phyloP scores from a whole-genome alignment of 73 alveolate species.

The Symbiodinium pilosum region DNA sequence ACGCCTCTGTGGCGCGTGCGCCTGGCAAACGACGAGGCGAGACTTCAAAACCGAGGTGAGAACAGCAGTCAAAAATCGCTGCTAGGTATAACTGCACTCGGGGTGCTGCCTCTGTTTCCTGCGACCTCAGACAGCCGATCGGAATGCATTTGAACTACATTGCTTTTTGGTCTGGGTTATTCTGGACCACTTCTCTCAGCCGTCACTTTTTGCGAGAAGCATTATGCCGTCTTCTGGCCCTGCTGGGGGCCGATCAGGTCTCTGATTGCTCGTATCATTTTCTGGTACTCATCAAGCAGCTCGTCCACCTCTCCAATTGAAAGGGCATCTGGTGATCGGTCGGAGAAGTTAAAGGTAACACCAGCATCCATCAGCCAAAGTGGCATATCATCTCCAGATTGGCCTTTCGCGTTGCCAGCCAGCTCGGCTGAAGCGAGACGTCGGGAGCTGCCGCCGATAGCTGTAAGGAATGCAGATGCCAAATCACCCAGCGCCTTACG shows the following conservation, averaged over 20 bases:
- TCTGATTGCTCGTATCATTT: not conserved
- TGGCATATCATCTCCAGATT: not conserved
- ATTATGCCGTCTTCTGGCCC: not conserved
- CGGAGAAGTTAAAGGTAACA: slow-evolving; percentile 37
- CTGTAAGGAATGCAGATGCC: slow-evolving; percentile 5
- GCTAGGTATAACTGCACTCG: too few species aligned
- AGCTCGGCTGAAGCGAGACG: slow-evolving; percentile 24
- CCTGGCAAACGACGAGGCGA: too few species aligned
- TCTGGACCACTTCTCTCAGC: too few species aligned
- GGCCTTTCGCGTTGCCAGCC: not conserved
- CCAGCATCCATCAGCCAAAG: slow-evolving; percentile 86
- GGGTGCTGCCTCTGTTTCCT: not conserved
- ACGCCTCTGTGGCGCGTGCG: not conserved
- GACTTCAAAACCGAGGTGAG: too few species aligned
- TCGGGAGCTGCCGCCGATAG: slow-evolving; percentile 17
- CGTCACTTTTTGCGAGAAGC: too few species aligned
- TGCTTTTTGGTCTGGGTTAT: too few species aligned
- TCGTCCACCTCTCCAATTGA: slow-evolving; percentile 71
- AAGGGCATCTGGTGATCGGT: not conserved
- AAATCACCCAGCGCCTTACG: slow-evolving; percentile 29
- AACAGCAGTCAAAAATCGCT: too few species aligned
- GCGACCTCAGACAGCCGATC: not conserved
- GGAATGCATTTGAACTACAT: too few species aligned
- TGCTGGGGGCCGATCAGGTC: not conserved
- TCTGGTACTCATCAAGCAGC: slow-evolving; percentile 35